A percentile compares a stretch with the other conserved stretches of the same genome.
Evolutionary conservation across 306 rosid species (phyloP).

Genomic region (Crotalaria pallida): DNA sequence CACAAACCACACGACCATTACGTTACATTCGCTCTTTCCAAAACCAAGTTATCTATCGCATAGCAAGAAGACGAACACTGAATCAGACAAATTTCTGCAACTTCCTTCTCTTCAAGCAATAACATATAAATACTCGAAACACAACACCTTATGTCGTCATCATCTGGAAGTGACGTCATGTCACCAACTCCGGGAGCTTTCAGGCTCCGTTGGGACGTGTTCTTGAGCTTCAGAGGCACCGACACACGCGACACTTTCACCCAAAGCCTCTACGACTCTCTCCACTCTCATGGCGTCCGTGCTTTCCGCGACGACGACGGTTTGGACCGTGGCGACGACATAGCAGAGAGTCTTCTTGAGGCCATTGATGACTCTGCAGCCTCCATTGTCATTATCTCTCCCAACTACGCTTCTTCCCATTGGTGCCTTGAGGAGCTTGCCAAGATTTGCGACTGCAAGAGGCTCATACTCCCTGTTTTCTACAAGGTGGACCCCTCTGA

Average conservation of each 20-base stretch:
- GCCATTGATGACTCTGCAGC: constrained; percentile 63
- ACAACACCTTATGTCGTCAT: not conserved
- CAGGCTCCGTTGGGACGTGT: constrained; percentile 57
- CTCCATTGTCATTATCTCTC: constrained; percentile 38
- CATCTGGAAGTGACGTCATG: not conserved
- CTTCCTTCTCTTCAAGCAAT: not conserved
- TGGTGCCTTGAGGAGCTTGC: constrained; percentile 53
- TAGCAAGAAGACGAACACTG: no score
- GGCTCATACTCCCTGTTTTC: constrained; percentile 49
- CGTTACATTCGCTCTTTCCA: no score
- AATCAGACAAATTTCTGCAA: no score
- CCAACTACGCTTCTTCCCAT: constrained; percentile 35
- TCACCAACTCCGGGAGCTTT: constrained; percentile 18
- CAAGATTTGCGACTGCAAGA: constrained; percentile 36
- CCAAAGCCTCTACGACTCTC: constrained; percentile 23
- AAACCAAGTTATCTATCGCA: no score
- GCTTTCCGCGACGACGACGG: constrained; percentile 45
- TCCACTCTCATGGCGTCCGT: constrained; percentile 25
- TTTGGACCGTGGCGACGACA: constrained; percentile 37
- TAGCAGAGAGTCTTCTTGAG: constrained; percentile 33
- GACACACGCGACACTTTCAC: constrained; percentile 37
- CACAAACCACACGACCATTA: no score
- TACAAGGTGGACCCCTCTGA: constrained; percentile 38
- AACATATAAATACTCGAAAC: not conserved
- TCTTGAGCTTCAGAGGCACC: constrained; percentile 49